Conservation (phyloP, 2,329 filamentous ascomycete genomes). For the Fusarium humuli region DNA sequence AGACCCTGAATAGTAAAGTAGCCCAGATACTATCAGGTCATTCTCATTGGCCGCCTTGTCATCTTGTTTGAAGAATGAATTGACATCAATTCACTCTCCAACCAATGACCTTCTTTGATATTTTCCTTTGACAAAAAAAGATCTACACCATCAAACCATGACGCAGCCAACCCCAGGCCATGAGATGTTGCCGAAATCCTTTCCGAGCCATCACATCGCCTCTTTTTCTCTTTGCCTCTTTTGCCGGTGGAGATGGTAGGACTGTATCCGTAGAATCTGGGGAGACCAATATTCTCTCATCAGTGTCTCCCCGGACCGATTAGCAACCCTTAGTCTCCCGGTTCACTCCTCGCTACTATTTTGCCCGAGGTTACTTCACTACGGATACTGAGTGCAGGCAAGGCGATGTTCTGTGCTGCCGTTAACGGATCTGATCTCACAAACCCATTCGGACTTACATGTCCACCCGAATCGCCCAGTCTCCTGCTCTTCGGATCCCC, state of each 20-base stretch:
- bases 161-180: constrained; percentile 18
- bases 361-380: constrained; percentile 13
- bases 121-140: constrained; percentile 29
- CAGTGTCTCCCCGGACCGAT: constrained; percentile 34
- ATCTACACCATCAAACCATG: constrained; percentile 27
- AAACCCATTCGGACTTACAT: constrained; percentile 31
- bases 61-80: constrained; percentile 48
- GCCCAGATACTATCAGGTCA: constrained; percentile 42
- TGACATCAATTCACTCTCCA: constrained; percentile 40
- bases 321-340: constrained; percentile 24
- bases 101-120: constrained; percentile 35
- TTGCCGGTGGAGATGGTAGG: constrained; percentile 5
- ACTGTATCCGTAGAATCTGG: constrained; percentile 26
- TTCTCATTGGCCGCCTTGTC: constrained; percentile 45
- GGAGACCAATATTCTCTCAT: constrained; percentile 19
- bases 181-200: constrained; percentile 31
- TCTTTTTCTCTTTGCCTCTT: not conserved
- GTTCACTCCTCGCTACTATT: constrained; percentile 28
- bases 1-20: constrained; percentile 26
- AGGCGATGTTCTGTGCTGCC: constrained; percentile 11
- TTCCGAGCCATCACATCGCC: constrained; percentile 4
- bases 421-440: constrained; percentile 15
- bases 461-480: constrained; percentile 15
- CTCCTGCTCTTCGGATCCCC: constrained; percentile 22
- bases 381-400: not conserved